phyloP scores from a whole-genome alignment of 345 rosid species.

The Rhodomyrtus tomentosa region DNA sequence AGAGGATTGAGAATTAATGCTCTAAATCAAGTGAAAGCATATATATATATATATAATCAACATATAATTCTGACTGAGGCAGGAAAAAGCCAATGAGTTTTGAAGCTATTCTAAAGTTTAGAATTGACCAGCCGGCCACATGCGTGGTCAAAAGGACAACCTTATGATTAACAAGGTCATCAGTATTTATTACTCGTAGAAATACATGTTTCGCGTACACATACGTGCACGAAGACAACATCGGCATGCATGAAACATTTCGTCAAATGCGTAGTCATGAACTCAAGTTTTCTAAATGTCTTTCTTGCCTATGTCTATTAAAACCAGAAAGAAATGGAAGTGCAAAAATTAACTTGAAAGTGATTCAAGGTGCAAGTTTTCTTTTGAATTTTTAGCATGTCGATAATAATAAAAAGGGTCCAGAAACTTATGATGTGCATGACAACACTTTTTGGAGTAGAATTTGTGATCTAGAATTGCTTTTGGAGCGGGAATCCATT shows the following conservation, averaged over 20 bases:
- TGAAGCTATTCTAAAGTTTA: neutral
- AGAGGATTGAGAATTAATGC: neutral
- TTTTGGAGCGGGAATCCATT: no score
- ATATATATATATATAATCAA: neutral
- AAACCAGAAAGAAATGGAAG: neutral
- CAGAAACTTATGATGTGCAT: no score
- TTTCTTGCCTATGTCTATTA: neutral
- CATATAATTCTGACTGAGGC: neutral
- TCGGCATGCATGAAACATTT: neutral
- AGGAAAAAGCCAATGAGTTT: neutral
- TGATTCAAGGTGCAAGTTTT: neutral
- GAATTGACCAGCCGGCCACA: neutral
- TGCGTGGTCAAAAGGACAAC: neutral
- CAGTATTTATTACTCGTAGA: neutral
- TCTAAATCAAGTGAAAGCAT: neutral
- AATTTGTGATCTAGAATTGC: no score
- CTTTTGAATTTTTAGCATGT: neutral
- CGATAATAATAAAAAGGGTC: no score
- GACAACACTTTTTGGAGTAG: no score
- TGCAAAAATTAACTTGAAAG: no score
- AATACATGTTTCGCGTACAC: neutral
- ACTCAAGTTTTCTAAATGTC: neutral
- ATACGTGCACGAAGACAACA: neutral
- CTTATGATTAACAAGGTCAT: neutral
- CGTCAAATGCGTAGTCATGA: neutral